Conservation (phyloP, 352 stramenopile genomes). For the Globisporangium yorkense region DNA sequence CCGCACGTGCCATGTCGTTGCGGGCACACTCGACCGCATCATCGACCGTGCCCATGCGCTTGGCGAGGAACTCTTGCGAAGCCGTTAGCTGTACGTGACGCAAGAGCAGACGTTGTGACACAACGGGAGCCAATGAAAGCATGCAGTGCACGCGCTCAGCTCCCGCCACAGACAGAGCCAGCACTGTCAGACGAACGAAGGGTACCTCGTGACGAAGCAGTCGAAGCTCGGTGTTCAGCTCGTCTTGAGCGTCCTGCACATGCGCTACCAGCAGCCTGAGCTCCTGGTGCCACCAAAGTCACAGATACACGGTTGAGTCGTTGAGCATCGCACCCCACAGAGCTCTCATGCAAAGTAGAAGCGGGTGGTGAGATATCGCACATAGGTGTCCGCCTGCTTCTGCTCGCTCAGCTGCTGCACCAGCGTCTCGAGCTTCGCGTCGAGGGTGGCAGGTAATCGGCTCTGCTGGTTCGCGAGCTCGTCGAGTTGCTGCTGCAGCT, state of each 20-base stretch:
- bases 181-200: not conserved
- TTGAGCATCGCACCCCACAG: not conserved
- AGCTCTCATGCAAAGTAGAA: not conserved
- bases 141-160: not conserved
- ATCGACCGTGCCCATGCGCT: constrained; percentile 33
- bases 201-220: constrained; percentile 40
- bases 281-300: constrained; percentile 18
- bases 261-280: constrained; percentile 31
- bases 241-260: constrained; percentile 40
- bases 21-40: constrained; percentile 37
- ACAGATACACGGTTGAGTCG: not conserved
- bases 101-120: not conserved
- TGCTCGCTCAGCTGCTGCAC: constrained; percentile 27
- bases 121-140: not conserved
- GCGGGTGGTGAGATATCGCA: constrained; percentile 6
- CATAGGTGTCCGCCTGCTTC: constrained; percentile 28
- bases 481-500: constrained; percentile 49
- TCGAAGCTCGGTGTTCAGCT: constrained; percentile 31
- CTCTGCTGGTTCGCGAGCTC: constrained; percentile 29
- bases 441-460: constrained; percentile 20
- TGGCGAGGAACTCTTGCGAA: constrained; percentile 31
- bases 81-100: constrained; percentile 10
- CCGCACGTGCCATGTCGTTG: constrained; percentile 20
- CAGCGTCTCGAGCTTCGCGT: constrained; percentile 23
- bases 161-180: not conserved